Base-by-base conservation (phyloP, 306 rosid species). In the Ormosia semicastrata region DNA sequence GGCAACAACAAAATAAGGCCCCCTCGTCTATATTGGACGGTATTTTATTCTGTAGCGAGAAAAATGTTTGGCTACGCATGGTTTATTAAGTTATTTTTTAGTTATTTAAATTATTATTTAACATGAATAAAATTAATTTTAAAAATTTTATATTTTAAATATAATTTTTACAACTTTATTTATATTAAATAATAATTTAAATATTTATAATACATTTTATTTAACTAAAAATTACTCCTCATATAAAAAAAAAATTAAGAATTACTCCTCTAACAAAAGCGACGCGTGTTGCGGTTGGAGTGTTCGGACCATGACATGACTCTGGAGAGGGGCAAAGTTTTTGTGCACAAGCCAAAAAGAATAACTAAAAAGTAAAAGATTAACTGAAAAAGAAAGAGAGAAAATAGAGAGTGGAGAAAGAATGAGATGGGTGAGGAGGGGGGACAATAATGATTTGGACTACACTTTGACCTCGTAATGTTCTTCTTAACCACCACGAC, bases 401-500 rank as follows among this genome's bases (percentile, higher is more conserved):
- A n/a, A 0, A 30, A 7, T 33, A 40, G 12, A 29, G 49, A 37
- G 8, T 32, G 8, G 66, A 8, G 12, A 24, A 15, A 49, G 77
- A 49, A 39, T 34, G 59, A 17, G 49, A 64, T 49, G 37, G 66
- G 24, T 24, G 24, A 24, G 3, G 33, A 3, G 32, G 79, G 77
- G 84, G 60, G 85, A 76, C 90, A 85, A 80, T 65, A 77, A 80
- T 82, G 85, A 78, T 83, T 87, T 80, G 40, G 75, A 44, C 59
- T 8, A 68, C 75, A 58, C 64, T 52, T 54, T 86, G 43, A 6
- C 57, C 56, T 17, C 15, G 75, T 66, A 39, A 76, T 85, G 79
- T 87, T 84, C 84, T 84, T 69, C 68, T 81, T 81, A 85, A 82
- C 91, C 75, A 64, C 39, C 15, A 56, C 82, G 8, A 59, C 68